These are phyloP conservation scores for Colletotrichum australisinense DNA, from an alignment of 2,329 filamentous ascomycete genomes.

Conservation along the genomic window DNA sequence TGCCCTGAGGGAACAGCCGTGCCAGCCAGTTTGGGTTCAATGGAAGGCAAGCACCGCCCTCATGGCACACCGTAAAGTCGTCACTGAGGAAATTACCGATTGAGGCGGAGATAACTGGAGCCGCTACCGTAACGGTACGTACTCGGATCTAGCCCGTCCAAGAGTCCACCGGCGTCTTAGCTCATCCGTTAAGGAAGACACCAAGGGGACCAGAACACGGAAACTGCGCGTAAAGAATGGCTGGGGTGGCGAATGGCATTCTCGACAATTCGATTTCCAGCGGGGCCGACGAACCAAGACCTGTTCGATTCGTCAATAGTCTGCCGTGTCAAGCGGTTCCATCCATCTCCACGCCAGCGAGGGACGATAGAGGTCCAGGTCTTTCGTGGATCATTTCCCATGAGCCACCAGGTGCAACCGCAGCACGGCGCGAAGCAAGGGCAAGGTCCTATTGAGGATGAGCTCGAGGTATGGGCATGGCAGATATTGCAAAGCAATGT, in stretches of 20 bases:
- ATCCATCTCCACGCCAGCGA: not conserved
- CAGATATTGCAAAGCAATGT: not conserved
- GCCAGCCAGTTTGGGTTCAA: not conserved
- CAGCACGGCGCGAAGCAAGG: not conserved
- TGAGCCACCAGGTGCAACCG: slow-evolving; percentile 24
- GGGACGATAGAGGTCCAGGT: slow-evolving; percentile 12
- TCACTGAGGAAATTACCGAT: slow-evolving; percentile 25
- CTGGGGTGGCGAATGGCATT: slow-evolving; percentile 35
- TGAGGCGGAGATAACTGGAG: slow-evolving; percentile 26
- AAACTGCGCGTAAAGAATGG: not conserved
- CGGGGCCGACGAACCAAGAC: slow-evolving; percentile 20
- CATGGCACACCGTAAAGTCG: not conserved
- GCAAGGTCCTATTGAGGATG: too few relatives aligned
- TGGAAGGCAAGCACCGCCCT: slow-evolving; percentile 28
- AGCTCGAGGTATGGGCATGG: not conserved
- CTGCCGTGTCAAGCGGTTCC: not conserved
- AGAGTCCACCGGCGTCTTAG: not conserved
- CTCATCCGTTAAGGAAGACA: slow-evolving; percentile 4
- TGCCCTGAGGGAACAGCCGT: too few relatives aligned
- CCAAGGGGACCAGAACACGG: not conserved
- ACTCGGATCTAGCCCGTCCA: not conserved
- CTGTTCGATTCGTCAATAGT: not conserved
- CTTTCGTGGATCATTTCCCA: slow-evolving; percentile 16
- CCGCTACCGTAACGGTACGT: slow-evolving; percentile 16
- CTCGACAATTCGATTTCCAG: slow-evolving; percentile 33